Evolutionary conservation across 805 yeast species (phyloP).

Genomic region (Schwanniomyces vanrijiae): DNA sequence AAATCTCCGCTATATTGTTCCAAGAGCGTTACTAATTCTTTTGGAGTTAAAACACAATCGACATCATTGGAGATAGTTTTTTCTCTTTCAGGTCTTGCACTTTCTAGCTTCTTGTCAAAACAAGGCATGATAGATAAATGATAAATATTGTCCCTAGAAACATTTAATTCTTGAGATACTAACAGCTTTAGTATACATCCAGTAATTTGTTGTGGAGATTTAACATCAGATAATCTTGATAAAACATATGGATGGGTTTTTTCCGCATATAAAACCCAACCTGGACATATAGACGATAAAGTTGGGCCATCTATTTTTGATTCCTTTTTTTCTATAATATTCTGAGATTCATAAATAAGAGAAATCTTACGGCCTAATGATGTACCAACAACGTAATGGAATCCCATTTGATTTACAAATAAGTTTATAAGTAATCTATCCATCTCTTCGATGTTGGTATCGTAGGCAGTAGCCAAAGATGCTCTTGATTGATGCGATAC

Average conservation of each 20-base stretch:
- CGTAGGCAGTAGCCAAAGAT: constrained; percentile 71
- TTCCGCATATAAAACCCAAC: constrained; percentile 94
- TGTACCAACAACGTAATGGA: constrained; percentile 76
- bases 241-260: constrained; percentile 89
- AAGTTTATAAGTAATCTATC: constrained; percentile 64
- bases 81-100: constrained; percentile 73
- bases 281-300: constrained; percentile 84
- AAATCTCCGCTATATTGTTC: constrained; percentile 50
- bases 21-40: constrained; percentile 74
- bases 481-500: constrained; percentile 85
- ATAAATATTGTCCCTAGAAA: constrained; percentile 50
- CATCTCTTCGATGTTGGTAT: constrained; percentile 48
- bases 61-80: constrained; percentile 53
- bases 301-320: constrained; percentile 42
- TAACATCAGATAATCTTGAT: constrained; percentile 67
- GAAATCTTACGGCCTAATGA: constrained; percentile 77
- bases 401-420: constrained; percentile 62
- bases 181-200: constrained; percentile 71
- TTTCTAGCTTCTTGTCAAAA: constrained; percentile 93
- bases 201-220: constrained; percentile 92
- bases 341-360: constrained; percentile 42
- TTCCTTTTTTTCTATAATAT: constrained; percentile 45
- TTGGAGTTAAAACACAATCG: constrained; percentile 92
- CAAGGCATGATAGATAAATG: constrained; percentile 95
- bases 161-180: constrained; percentile 26